Conservation (phyloP, 495 filamentous ascomycete species). For the Hypoxylon subgilvum region DNA sequence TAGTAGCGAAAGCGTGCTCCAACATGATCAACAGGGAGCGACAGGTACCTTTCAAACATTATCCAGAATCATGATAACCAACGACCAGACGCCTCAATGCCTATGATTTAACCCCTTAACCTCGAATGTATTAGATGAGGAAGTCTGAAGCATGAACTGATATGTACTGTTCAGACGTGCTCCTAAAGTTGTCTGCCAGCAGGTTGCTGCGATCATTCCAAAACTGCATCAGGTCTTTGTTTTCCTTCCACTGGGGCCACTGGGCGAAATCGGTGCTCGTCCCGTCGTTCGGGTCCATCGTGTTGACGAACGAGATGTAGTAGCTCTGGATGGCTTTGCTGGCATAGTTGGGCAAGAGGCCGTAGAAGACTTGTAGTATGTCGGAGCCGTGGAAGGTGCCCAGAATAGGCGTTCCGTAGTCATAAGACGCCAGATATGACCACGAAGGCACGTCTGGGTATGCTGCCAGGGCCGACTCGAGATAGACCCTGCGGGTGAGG, state of each 20-base stretch:
- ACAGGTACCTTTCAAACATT: no score
- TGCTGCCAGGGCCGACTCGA: constrained; percentile 48
- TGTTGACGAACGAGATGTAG: constrained; percentile 70
- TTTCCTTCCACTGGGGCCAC: constrained; percentile 68
- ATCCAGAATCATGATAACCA: no score
- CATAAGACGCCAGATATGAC: constrained; percentile 74
- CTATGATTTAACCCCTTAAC: no score
- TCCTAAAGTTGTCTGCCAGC: constrained; percentile 66
- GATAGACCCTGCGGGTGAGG: constrained; percentile 64
- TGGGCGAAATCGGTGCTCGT: constrained; percentile 45
- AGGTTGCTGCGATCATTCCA: constrained; percentile 50
- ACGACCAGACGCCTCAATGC: no score
- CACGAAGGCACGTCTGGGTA: constrained; percentile 65
- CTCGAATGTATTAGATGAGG: constrained; percentile 51
- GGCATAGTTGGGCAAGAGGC: constrained; percentile 66
- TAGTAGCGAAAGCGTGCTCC: no score
- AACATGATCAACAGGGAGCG: no score
- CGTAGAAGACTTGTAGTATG: constrained; percentile 69
- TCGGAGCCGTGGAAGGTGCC: constrained; percentile 77
- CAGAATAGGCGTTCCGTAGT: constrained; percentile 69
- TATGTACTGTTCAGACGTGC: constrained; percentile 56
- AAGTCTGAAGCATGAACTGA: constrained; percentile 51
- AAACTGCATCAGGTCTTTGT: constrained; percentile 64
- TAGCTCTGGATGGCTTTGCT: constrained; percentile 63
- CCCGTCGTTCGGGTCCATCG: constrained; percentile 66